Percentiles rank a stretch among this genome's conserved stretches.
Conservation (phyloP, 164 flowering plant species). For the Vitis amurensis region DNA sequence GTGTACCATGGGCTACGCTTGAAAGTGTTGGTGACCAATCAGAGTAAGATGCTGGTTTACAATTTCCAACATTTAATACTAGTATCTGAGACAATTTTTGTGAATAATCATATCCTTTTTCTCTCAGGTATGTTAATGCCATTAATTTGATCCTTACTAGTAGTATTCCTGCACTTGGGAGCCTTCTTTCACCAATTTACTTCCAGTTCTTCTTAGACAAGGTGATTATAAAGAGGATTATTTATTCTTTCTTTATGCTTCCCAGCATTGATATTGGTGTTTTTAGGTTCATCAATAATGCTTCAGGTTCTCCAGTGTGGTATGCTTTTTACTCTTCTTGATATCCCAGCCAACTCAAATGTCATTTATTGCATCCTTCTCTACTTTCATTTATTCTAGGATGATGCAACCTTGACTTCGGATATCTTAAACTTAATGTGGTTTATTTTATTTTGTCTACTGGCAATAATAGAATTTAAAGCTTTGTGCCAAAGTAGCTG, state of each 20-base stretch:
- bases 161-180: conserved; percentile 90
- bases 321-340: background rate
- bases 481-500: background rate
- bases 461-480: background rate
- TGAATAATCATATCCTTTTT: conserved; percentile 5
- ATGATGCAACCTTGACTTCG: background rate
- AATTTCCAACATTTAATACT: background rate
- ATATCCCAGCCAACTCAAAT: background rate
- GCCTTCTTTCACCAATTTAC: conserved; percentile 80
- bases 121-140: conserved; percentile 83
- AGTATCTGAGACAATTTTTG: background rate
- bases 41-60: conserved; percentile 49
- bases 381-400: background rate
- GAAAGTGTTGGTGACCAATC: conserved; percentile 99
- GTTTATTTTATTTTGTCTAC: background rate
- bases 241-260: background rate
- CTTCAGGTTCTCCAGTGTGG: background rate
- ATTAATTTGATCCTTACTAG: conserved; percentile 79
- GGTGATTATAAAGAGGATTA: conserved; percentile 39
- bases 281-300: background rate
- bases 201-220: conserved; percentile 97
- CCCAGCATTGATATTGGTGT: background rate
- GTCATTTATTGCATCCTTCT: background rate
- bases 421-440: background rate
- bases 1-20: conserved; percentile 95